Base-by-base conservation (phyloP, 148 eudicot species). In the Chenopodium quinoa region DNA sequence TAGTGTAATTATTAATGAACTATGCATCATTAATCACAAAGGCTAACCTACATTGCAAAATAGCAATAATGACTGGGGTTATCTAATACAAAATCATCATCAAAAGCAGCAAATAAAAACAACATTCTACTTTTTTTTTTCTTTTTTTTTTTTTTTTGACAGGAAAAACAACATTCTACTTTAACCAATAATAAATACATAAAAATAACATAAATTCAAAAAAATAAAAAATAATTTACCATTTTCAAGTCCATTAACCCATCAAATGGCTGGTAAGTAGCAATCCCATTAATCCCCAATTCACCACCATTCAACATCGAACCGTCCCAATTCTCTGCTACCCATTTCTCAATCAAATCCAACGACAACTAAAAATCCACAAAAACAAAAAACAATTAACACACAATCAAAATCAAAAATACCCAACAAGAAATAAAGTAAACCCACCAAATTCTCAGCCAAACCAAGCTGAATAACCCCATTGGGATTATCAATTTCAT, bases 331-430 rank as follows among this genome's bases (percentile, higher is more conserved):
- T 93, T 88, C 46, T 82, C 83, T 20, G 84, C 79, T 52, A 93
- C 73, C 98, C 98, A 95, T 47, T 85, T 75, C 84, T 93, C 94
- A 66, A 95, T 91, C 89, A 95, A 89, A 90, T 95, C 96, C 87
- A 91, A 77, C 1, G 92, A 87, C 87, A 95, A 82, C 98, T 93
- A 76, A 89, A 75, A 81, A 7, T 3, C 46, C 44, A 64, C 60
- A 79, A 44, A 68, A 47, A 76, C 44, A 19, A 20, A 71, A 11
- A 56, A 54, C 65, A 63, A 48, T 32, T 47, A 75, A 69, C 25
- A 60, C 62, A 78, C 78, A 81, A 69, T 44, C 58, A 66, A 31
- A 71, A 79, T 34, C 23, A 44, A 73, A 72, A 20, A 2, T 50
- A 40, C 34, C 73, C 73, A 37, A 29, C 37, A 22, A 37, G 58